Conservation (phyloP, 2,329 filamentous ascomycete genomes). For the Exophiala aquamarina region DNA sequence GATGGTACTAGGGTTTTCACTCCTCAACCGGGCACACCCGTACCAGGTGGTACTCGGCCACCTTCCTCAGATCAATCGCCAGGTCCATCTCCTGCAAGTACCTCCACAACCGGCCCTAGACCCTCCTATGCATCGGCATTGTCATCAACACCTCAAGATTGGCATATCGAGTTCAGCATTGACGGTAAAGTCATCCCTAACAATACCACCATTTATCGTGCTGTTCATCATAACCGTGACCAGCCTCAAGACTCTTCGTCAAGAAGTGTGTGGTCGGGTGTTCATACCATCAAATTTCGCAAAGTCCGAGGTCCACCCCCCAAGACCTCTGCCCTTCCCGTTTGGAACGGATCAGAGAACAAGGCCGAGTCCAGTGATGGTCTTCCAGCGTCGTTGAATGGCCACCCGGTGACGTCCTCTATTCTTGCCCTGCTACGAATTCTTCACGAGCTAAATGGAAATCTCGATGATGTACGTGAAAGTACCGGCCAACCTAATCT, state of each 20-base stretch:
- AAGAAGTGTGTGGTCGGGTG: conserved; percentile 83
- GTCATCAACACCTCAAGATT: conserved; percentile 80
- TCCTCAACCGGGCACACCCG: conserved; percentile 59
- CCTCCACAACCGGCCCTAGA: conserved; percentile 55
- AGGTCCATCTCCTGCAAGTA: conserved; percentile 47
- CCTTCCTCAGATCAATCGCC: conserved; percentile 33
- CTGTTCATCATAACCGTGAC: conserved; percentile 72
- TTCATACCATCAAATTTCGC: conserved; percentile 90
- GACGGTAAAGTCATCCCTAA: conserved; percentile 80
- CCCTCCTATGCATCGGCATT: conserved; percentile 80
- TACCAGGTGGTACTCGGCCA: conserved; percentile 23
- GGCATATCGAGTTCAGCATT: conserved; percentile 95
- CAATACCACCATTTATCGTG: conserved; percentile 93
- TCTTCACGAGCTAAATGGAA: conserved; percentile 87
- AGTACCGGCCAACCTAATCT: conserved; percentile 59
- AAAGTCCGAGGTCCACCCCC: conserved; percentile 81
- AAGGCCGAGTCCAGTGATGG: conserved; percentile 48
- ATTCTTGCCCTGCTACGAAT: conserved; percentile 88
- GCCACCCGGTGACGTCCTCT: conserved; percentile 79
- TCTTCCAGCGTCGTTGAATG: conserved; percentile 76
- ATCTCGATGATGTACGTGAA: conserved; percentile 84
- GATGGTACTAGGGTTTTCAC: conserved; percentile 86
- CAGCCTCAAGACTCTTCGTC: conserved; percentile 64
- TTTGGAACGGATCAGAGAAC: conserved; percentile 4
- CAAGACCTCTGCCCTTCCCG: conserved; percentile 62